phyloP scores from a whole-genome alignment of 352 stramenopile genomes.

The Pythium monospermum region DNA sequence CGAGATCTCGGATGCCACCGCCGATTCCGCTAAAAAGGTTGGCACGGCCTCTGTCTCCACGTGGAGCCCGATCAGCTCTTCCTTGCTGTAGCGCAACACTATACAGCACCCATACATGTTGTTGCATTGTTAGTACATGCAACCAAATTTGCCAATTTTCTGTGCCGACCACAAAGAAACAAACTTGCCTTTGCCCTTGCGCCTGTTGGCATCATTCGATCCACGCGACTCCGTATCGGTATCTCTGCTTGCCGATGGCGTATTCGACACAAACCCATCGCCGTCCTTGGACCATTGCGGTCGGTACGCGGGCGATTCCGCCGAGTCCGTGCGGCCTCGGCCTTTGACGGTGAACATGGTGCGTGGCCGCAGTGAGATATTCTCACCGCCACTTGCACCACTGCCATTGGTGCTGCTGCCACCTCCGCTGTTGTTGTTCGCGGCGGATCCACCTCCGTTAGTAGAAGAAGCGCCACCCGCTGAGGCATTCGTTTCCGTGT shows the following conservation, averaged over 20 bases:
- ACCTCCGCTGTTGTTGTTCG: background rate
- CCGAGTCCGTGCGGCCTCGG: slow-evolving; percentile 61
- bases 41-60: slow-evolving; percentile 44
- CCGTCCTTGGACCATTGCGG: slow-evolving; percentile 85
- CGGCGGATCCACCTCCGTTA: slow-evolving; percentile 4
- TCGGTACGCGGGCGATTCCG: slow-evolving; percentile 56
- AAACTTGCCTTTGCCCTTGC: slow-evolving; percentile 70
- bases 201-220: slow-evolving; percentile 26
- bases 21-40: slow-evolving; percentile 52
- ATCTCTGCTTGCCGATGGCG: slow-evolving; percentile 22
- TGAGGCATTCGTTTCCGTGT: slow-evolving; percentile 7
- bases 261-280: slow-evolving; percentile 71
- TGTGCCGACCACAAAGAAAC: background rate
- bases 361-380: slow-evolving; percentile 74
- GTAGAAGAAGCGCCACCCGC: slow-evolving; percentile 7
- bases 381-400: slow-evolving; percentile 9
- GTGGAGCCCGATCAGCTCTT: slow-evolving; percentile 76
- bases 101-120: background rate
- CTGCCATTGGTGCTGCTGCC: background rate
- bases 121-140: too few species aligned
- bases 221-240: slow-evolving; percentile 21
- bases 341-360: slow-evolving; percentile 89
- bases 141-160: too few species aligned
- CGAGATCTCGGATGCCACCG: slow-evolving; percentile 57
- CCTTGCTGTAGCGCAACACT: slow-evolving; percentile 77